Percentiles rank a stretch among this genome's conserved stretches.
phyloP scores from a whole-genome alignment of 1,284 basidiomycete genomes.

The Nidula niveotomentosa region DNA sequence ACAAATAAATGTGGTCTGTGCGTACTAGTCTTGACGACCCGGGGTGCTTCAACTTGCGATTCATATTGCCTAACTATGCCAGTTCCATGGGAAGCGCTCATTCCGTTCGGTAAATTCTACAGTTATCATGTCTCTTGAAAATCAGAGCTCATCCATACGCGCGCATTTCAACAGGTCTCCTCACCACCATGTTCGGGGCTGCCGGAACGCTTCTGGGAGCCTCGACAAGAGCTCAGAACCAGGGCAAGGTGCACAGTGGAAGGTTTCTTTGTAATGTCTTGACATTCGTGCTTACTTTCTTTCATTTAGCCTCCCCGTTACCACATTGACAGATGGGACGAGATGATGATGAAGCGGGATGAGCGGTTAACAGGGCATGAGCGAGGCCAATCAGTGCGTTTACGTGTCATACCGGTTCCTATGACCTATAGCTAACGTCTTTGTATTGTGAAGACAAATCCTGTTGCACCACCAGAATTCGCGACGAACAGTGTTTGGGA shows the following conservation, averaged over 20 bases:
- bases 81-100: conserved; percentile 92
- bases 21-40: too few species aligned
- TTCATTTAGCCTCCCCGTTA: conserved; percentile 75
- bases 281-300: background rate
- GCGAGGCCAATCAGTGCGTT: conserved; percentile 82
- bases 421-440: background rate
- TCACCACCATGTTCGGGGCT: conserved; percentile 87
- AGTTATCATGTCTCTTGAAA: conserved; percentile 6
- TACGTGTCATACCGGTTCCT: conserved; percentile 4
- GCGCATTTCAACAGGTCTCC: conserved; percentile 55
- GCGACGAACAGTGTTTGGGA: conserved; percentile 80
- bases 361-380: conserved; percentile 83
- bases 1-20: background rate
- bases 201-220: conserved; percentile 84
- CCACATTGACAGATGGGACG: conserved; percentile 85
- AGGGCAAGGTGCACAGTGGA: conserved; percentile 75
- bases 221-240: conserved; percentile 79
- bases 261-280: background rate
- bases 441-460: conserved; percentile 55
- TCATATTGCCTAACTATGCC: conserved; percentile 62
- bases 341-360: conserved; percentile 95
- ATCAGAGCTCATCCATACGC: background rate
- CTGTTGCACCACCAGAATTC: conserved; percentile 72
- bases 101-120: conserved; percentile 83
- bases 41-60: background rate